Evolutionary conservation across 1,139 yeast genomes (phyloP).

Genomic region (Candida mesenterica): DNA sequence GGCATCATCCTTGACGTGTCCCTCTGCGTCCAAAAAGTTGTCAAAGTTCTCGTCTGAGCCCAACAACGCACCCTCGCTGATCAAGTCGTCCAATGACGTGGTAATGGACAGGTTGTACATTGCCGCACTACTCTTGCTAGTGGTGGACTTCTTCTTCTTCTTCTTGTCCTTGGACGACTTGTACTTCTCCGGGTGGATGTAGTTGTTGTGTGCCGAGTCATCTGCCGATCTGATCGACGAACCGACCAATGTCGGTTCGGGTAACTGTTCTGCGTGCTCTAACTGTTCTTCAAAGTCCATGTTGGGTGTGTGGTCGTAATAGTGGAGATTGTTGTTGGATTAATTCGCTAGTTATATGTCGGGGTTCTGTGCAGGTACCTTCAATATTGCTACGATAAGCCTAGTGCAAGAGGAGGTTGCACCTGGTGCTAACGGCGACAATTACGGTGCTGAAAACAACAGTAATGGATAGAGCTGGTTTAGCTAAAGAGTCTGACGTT

Average conservation of each 20-base stretch:
- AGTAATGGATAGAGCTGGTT: no score
- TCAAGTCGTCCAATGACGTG: slow-evolving; percentile 55
- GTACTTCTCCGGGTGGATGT: slow-evolving; percentile 49
- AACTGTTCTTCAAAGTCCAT: slow-evolving; percentile 60
- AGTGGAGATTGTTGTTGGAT: no score
- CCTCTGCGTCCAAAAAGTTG: slow-evolving; percentile 49
- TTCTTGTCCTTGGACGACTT: slow-evolving; percentile 18
- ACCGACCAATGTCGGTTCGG: slow-evolving; percentile 58
- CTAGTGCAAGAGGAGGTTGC: no score
- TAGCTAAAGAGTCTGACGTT: no score
- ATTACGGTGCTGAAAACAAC: no score
- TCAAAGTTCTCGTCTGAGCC: slow-evolving; percentile 59
- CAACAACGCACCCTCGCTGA: slow-evolving; percentile 58
- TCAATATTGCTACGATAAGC: no score
- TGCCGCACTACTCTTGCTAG: slow-evolving; percentile 12
- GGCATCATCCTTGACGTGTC: slow-evolving; percentile 50
- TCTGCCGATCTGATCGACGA: slow-evolving; percentile 53
- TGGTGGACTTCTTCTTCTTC: slow-evolving; percentile 15
- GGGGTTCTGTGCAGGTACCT: no score
- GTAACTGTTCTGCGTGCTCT: slow-evolving; percentile 53
- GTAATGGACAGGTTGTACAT: slow-evolving; percentile 27
- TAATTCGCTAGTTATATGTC: no score
- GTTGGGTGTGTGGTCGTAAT: slow-evolving; percentile 1
- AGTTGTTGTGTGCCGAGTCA: slow-evolving; percentile 46
- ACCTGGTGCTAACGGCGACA: no score